Percentiles rank a stretch among this genome's conserved stretches.
phyloP scores from a whole-genome alignment of 768 basidiomycete species.

The Paxillus ammoniavirescens region DNA sequence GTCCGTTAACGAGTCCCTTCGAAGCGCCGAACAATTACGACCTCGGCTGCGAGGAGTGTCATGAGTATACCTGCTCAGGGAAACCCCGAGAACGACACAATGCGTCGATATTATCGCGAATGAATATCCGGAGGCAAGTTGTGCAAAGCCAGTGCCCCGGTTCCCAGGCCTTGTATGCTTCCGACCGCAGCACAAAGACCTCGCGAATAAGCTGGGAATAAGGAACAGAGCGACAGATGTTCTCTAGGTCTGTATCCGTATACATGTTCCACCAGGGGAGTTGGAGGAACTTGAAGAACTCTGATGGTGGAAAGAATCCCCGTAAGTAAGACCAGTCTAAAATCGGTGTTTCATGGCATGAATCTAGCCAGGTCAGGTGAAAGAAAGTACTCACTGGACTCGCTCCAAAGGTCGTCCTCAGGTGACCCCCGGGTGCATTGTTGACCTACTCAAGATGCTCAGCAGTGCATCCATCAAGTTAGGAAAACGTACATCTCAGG shows the following conservation, averaged over 20 bases:
- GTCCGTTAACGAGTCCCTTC: too few species aligned
- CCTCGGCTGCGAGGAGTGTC: neutral
- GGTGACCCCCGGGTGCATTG: neutral
- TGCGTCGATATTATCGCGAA: constrained; percentile 8
- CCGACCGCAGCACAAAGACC: constrained; percentile 4
- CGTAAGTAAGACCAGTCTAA: constrained; percentile 19
- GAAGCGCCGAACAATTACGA: too few species aligned
- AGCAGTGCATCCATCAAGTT: neutral
- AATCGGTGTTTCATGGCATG: neutral
- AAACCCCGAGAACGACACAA: constrained; percentile 1
- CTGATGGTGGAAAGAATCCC: constrained; percentile 10
- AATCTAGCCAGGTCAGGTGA: neutral
- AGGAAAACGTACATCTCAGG: neutral
- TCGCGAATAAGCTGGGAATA: constrained; percentile 6
- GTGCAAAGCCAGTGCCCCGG: constrained; percentile 12
- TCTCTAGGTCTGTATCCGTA: constrained; percentile 1
- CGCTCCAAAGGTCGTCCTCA: constrained; percentile 5
- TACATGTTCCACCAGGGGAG: constrained; percentile 17
- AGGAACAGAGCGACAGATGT: constrained; percentile 6
- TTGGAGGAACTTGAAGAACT: constrained; percentile 9
- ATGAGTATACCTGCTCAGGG: neutral
- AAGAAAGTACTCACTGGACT: constrained; percentile 8
- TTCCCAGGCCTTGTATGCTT: constrained; percentile 6
- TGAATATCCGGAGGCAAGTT: constrained; percentile 6
- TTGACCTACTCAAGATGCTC: neutral